Base-by-base conservation (phyloP, 805 yeast species). In the Tanozyma kutaoensis region DNA sequence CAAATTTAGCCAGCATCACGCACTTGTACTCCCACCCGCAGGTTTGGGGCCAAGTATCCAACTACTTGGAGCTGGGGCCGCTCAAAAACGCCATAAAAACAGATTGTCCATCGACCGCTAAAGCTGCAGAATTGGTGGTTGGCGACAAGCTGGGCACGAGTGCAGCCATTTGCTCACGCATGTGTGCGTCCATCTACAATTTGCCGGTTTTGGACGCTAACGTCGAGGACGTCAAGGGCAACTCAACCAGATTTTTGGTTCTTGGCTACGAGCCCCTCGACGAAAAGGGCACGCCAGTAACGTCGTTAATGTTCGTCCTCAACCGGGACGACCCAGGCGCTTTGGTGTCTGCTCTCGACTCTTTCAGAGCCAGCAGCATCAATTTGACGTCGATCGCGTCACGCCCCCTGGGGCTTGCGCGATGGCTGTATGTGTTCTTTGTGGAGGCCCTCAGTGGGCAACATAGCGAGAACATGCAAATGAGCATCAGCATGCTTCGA, bases 21-120 rank as follows among this genome's bases (percentile, higher is more conserved):
- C 67, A 62, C 18, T 66, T 88, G 12, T 81, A 80, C 53, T 80
- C 95, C 3, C 98, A 88, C 51, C 96, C 98, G 2, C 98, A 88
- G 49, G 98, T 86, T 0, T 88, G 98, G 98, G 93, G 95, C 8
- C 98, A 88, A 47, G 76, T 81, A 26, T 56, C 65, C 3, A 47
- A 55, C 14, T 91, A 80, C 55, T 45, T 79, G 23, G 20, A n/a
- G 27, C 35, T 18, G 27, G 38, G 25, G 44, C 56, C 12, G 34
- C 57, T 44, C 32, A 43, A n/a, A 5, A 5, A 20, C 5, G 21
- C 10, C 5, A n/a, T 17, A 8, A n/a, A n/a, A n/a, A n/a, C n/a
- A n/a, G n/a, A 15, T 7, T 5, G 7, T 7, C 5, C 22, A 29
- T 82, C 95, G 0, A 88, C 97, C 0, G 77, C 95, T 0, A 69